phyloP scores from a whole-genome alignment of 257 asterid genomes.

The Cinchona pubescens region DNA sequence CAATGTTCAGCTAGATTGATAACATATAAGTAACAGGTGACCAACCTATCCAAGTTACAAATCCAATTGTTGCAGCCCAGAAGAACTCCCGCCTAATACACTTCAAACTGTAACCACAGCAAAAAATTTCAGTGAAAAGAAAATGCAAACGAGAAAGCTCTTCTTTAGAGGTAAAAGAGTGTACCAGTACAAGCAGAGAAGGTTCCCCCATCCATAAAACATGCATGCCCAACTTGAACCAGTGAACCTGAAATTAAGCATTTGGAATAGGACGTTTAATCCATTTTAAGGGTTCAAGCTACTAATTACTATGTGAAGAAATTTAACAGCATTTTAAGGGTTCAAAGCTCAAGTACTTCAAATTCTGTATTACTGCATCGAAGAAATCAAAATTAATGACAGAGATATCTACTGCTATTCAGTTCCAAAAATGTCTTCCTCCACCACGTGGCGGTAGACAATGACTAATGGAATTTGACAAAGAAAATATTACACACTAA shows the following conservation, averaged over 20 bases:
- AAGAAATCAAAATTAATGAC: background rate
- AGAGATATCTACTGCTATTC: background rate
- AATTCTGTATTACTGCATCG: background rate
- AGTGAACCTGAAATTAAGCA: conserved; percentile 63
- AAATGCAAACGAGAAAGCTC: background rate
- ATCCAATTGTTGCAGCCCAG: conserved; percentile 64
- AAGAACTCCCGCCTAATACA: conserved; percentile 71
- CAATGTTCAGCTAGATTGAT: background rate
- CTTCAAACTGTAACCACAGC: conserved; percentile 45
- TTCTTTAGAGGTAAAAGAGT: background rate
- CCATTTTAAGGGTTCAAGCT: background rate
- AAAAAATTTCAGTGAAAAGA: background rate
- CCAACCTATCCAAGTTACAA: conserved; percentile 70
- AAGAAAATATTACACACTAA: too few relatives aligned
- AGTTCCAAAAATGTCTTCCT: background rate
- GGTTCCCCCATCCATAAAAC: conserved; percentile 98
- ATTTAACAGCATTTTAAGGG: background rate
- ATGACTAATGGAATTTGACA: background rate
- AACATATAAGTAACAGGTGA: conserved; percentile 6
- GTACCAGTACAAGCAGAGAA: conserved; percentile 79
- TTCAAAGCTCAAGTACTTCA: background rate
- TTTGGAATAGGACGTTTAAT: background rate
- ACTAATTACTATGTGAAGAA: background rate
- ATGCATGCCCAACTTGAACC: conserved; percentile 84
- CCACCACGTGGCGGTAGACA: background rate